phyloP scores from a whole-genome alignment of 257 asterid species.

The Nyctanthes arbortristis region DNA sequence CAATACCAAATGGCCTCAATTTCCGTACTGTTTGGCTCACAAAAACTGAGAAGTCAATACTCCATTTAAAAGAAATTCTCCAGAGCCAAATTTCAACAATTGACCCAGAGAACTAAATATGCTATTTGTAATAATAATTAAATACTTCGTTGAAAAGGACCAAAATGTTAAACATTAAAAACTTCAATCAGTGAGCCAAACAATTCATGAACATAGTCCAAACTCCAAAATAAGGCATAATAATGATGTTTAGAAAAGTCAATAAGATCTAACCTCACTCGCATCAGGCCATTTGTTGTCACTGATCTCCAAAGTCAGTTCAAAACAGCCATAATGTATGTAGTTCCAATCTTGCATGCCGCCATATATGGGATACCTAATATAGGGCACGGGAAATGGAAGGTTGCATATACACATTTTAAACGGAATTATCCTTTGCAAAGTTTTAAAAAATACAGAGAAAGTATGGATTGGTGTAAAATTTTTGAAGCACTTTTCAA shows the following conservation, averaged over 20 bases:
- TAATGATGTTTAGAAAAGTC: conserved; percentile 14
- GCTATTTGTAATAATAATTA: not conserved
- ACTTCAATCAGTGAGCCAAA: conserved; percentile 1
- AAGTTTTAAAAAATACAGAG: no score
- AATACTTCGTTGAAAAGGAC: conserved; percentile 6
- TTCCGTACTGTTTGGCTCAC: not conserved
- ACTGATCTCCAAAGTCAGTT: conserved; percentile 89
- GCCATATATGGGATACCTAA: conserved; percentile 96
- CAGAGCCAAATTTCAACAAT: not conserved
- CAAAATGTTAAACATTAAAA: not conserved
- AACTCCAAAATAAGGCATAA: not conserved
- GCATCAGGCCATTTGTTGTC: conserved; percentile 94
- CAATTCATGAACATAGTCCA: not conserved
- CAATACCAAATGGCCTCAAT: not conserved
- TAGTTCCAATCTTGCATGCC: conserved; percentile 99
- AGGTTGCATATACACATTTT: not conserved
- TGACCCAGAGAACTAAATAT: not conserved
- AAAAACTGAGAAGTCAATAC: not conserved
- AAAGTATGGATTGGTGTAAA: conserved; percentile 22
- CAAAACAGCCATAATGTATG: conserved; percentile 74
- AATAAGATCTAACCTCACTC: conserved; percentile 63
- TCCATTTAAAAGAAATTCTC: conserved; percentile 11
- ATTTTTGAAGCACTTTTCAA: conserved; percentile 5
- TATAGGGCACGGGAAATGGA: conserved; percentile 20
- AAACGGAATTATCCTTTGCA: not conserved